Percentiles rank a stretch among this genome's conserved stretches.
These are phyloP conservation scores for Poronia punctata DNA, from an alignment of 495 filamentous ascomycete species.

Conservation along the genomic window DNA sequence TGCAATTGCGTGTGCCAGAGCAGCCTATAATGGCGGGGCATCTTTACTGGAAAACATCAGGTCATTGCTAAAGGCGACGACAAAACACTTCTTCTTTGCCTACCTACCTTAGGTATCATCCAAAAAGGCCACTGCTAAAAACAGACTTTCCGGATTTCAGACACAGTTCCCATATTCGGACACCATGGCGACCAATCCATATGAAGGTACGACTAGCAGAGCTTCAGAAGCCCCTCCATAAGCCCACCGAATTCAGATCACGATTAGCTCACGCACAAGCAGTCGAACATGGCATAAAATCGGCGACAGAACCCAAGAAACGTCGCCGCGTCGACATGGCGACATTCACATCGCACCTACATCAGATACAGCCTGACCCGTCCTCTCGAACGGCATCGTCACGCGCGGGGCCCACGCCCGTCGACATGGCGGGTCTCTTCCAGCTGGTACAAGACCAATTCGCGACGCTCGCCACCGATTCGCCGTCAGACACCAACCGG, in stretches of 20 bases:
- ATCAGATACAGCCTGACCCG: slow-evolving; percentile 47
- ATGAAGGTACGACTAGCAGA: slow-evolving; percentile 31
- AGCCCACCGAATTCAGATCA: slow-evolving; percentile 5
- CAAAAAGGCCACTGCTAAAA: too few relatives aligned
- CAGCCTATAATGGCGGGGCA: too few relatives aligned
- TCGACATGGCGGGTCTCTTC: slow-evolving; percentile 59
- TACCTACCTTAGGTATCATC: too few relatives aligned
- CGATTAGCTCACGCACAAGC: slow-evolving; percentile 11
- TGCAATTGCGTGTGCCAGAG: too few relatives aligned
- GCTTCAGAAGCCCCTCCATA: slow-evolving; percentile 10
- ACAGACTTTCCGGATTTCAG: too few relatives aligned
- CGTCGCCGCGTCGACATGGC: slow-evolving; percentile 74
- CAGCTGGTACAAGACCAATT: slow-evolving; percentile 46
- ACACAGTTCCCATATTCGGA: slow-evolving; percentile 2
- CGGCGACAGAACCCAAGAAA: slow-evolving; percentile 30
- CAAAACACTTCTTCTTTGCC: too few relatives aligned
- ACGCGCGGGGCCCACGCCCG: slow-evolving; percentile 64
- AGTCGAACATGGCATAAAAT: slow-evolving; percentile 81
- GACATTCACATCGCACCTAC: slow-evolving; percentile 76
- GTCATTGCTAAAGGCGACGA: too few relatives aligned
- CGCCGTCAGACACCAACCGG: slow-evolving; percentile 57
- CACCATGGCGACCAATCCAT: slow-evolving; percentile 38
- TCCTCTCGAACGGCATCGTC: slow-evolving; percentile 16
- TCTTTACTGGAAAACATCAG: too few relatives aligned
- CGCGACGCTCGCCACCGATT: slow-evolving; percentile 29